Evolutionary conservation across 306 rosid species (phyloP), one percentile per base, ranked within the genome.

Genomic region (Casuarina cunninghamiana): DNA sequence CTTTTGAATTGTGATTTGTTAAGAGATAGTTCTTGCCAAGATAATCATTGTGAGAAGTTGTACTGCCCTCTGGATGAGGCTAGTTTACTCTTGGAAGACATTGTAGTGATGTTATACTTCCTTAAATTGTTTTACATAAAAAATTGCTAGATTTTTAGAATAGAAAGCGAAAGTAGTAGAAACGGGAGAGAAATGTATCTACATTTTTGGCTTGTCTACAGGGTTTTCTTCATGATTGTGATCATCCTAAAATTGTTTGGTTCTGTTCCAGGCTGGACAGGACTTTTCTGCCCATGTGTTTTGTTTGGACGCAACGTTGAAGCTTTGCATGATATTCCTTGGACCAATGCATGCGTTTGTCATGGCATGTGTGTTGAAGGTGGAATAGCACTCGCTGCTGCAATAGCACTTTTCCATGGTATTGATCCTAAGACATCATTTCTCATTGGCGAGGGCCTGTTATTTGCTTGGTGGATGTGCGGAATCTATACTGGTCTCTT

Each of bases 391-490:
- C 73, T 88, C 77, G 91, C 96, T 74, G 73, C 86, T 10, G 90
- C 86, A 57, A 87, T 85, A 57, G 81, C 85, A 26, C 10, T 88
- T 61, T 69, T 87, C 15, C 79, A 84, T 82, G 96, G 96, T 55
- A 4, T 90, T 51, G 96, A 90, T 76, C 93, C 93, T 0, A 83
- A 85, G 78, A 88, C 96, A 42, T 78, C 90, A 69, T 83, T 85
- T 78, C 90, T 90, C 83, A 88, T 90, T 80, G 71, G 70, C 15
- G 93, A 90, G 81, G 81, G 93, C 65, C 77, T 90, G 76, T 73
- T 88, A 69, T 90, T 90, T 37, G 84, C 90, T 45, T 90, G 93
- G 96, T 90, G 96, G 96, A 90, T 90, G 91, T 90, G 96, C 85
- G 91, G 90, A 85, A 90, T 90, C 71, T 88, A 88, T 69, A 88